phyloP scores from a whole-genome alignment of 2,329 filamentous ascomycete species.

The Thielaviopsis punctulata region DNA sequence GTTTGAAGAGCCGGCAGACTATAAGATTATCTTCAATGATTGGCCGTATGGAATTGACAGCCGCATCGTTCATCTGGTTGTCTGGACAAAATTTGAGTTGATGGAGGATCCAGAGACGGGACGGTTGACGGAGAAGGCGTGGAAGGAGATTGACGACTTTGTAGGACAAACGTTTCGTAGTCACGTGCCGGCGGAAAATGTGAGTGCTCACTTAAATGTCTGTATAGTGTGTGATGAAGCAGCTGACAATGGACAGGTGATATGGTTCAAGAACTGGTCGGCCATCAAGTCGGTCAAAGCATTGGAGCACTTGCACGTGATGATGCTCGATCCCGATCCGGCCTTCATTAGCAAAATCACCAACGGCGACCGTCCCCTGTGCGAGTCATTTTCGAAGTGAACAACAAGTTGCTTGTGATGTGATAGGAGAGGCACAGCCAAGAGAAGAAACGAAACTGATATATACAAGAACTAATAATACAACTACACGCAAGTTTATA shows the following conservation, averaged over 20 bases:
- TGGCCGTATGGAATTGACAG: slow-evolving; percentile 81
- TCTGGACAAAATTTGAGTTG: slow-evolving; percentile 83
- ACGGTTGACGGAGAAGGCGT: slow-evolving; percentile 47
- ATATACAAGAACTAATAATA: neutral
- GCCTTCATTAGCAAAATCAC: slow-evolving; percentile 56
- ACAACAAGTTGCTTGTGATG: neutral
- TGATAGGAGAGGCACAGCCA: neutral
- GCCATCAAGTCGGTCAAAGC: slow-evolving; percentile 69
- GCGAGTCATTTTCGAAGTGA: slow-evolving; percentile 21
- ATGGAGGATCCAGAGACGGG: slow-evolving; percentile 48
- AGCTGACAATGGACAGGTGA: slow-evolving; percentile 16
- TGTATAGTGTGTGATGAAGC: neutral
- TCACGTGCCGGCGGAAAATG: slow-evolving; percentile 32
- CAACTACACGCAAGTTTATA: neutral
- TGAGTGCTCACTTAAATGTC: slow-evolving; percentile 20
- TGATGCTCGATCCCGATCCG: slow-evolving; percentile 63
- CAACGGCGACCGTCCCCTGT: slow-evolving; percentile 52
- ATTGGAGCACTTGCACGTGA: slow-evolving; percentile 88
- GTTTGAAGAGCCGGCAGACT: slow-evolving; percentile 28
- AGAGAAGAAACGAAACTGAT: neutral
- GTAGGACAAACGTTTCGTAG: slow-evolving; percentile 49
- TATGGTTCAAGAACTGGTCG: slow-evolving; percentile 55
- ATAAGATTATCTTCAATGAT: slow-evolving; percentile 72
- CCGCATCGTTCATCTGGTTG: slow-evolving; percentile 66
- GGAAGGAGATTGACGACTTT: slow-evolving; percentile 50